Conservation (phyloP, 2,329 filamentous ascomycete genomes). For the Ceratocystis albifundus region DNA sequence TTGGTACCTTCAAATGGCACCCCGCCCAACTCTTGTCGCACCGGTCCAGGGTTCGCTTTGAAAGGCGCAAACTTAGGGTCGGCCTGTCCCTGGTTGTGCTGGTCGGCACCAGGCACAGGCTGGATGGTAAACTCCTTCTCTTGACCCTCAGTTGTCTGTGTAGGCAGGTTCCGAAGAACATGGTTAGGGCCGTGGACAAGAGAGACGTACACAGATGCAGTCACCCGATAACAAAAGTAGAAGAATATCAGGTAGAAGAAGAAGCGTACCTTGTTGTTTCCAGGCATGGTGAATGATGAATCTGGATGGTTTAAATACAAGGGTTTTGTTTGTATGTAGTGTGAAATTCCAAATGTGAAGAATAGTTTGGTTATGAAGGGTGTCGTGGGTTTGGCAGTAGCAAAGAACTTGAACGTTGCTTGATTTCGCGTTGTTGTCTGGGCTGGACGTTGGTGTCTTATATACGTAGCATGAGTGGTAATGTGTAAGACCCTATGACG, state of each 20-base stretch:
- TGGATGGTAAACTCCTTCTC: conserved; percentile 39
- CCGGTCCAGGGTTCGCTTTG: conserved; percentile 48
- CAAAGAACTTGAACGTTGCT: neutral
- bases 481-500: conserved; percentile 8
- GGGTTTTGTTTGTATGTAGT: neutral
- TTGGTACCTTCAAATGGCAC: conserved; percentile 49
- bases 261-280: conserved; percentile 22
- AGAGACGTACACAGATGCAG: conserved; percentile 16
- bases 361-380: neutral
- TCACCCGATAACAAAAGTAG: conserved; percentile 17
- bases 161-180: conserved; percentile 9
- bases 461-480: neutral
- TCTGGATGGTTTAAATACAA: neutral
- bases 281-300: conserved; percentile 17
- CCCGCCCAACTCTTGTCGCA: conserved; percentile 42
- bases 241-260: conserved; percentile 17
- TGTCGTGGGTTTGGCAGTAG: neutral
- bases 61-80: conserved; percentile 42
- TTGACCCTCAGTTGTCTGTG: conserved; percentile 23
- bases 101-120: conserved; percentile 30
- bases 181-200: conserved; percentile 20
- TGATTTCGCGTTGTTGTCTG: neutral
- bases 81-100: conserved; percentile 28
- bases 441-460: neutral
- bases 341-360: neutral